These are phyloP conservation scores for Bretschneidera sinensis DNA, from an alignment of 345 rosid genomes.

Conservation along the genomic window DNA sequence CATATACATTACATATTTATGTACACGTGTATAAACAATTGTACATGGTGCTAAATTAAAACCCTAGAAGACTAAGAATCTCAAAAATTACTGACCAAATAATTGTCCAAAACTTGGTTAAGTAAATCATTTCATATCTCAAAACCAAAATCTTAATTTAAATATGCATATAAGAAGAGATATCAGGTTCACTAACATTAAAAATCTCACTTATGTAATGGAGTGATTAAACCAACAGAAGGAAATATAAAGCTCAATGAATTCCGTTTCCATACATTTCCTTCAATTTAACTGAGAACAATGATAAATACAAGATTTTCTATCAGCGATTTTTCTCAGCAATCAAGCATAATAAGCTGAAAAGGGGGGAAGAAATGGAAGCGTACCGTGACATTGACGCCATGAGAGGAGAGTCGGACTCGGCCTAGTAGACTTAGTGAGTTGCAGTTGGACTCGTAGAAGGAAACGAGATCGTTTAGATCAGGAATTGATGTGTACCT, in stretches of 20 bases:
- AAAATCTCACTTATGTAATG: too few species aligned
- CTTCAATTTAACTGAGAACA: background rate
- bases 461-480: slow-evolving; percentile 56
- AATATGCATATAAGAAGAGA: background rate
- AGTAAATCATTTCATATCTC: background rate
- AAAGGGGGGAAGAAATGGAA: too few species aligned
- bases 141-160: slow-evolving; percentile 2
- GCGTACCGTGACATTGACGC: slow-evolving; percentile 1
- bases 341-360: too few species aligned
- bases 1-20: too few species aligned
- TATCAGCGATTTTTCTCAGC: background rate
- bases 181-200: background rate
- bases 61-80: background rate
- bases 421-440: slow-evolving; percentile 77
- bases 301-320: slow-evolving; percentile 7
- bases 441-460: slow-evolving; percentile 68
- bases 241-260: background rate
- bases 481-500: slow-evolving; percentile 57
- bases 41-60: too few species aligned
- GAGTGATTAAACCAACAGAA: too few species aligned
- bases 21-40: too few species aligned
- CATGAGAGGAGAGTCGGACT: slow-evolving; percentile 32
- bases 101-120: background rate
- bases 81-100: background rate
- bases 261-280: background rate